Evolutionary conservation across 345 rosid genomes (phyloP).

Genomic region (Populus tremula): DNA sequence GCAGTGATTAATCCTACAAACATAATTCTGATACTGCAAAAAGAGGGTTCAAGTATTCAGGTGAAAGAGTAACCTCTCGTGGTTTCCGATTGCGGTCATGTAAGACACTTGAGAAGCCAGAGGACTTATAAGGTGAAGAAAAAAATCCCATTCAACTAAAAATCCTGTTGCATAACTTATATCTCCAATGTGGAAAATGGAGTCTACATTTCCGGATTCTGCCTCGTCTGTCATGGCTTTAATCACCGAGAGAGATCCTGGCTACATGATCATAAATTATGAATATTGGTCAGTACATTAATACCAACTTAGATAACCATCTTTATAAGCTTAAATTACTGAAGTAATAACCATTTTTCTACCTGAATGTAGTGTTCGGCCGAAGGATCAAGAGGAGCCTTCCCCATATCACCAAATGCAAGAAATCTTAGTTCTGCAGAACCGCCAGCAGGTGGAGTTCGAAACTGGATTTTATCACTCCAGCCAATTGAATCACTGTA

Average conservation of each 20-base stretch:
- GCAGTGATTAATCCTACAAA: not conserved
- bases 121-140: conserved; percentile 52
- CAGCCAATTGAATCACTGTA: conserved; percentile 55
- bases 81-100: conserved; percentile 78
- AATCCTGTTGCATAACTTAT: conserved; percentile 78
- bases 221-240: conserved; percentile 47
- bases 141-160: conserved; percentile 71
- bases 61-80: conserved; percentile 46
- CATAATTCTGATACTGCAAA: not conserved
- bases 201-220: conserved; percentile 41
- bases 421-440: conserved; percentile 49
- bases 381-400: conserved; percentile 62
- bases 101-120: conserved; percentile 60
- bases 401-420: conserved; percentile 73
- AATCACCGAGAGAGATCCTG: conserved; percentile 58
- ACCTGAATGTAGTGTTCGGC: conserved; percentile 70
- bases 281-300: not conserved
- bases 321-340: too few species aligned
- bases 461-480: conserved; percentile 50
- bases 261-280: conserved; percentile 24
- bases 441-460: conserved; percentile 60
- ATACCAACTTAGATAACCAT: not conserved
- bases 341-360: not conserved
- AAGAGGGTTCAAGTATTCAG: not conserved
- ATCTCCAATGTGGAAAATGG: conserved; percentile 75